These are phyloP conservation scores for Phytophthora agathidicida DNA, from an alignment of 352 stramenopile genomes.

Conservation along the genomic window DNA sequence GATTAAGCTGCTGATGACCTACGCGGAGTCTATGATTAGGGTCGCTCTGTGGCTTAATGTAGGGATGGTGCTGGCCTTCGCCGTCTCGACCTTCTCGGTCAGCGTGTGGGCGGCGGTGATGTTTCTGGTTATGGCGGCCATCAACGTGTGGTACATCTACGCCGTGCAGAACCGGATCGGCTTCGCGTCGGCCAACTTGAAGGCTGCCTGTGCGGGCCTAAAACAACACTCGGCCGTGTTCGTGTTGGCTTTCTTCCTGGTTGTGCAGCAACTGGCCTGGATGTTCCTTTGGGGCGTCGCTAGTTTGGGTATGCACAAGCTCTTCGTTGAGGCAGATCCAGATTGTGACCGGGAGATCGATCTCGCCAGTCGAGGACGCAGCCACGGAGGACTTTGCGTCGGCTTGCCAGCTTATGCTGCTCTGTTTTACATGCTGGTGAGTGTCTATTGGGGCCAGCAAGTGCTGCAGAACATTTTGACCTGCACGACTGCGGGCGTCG, in stretches of 20 bases:
- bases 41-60: slow-evolving; percentile 88
- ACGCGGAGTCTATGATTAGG: slow-evolving; percentile 76
- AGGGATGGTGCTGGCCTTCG: slow-evolving; percentile 66
- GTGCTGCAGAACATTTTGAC: slow-evolving; percentile 87
- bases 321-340: slow-evolving; percentile 72
- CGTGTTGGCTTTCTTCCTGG: slow-evolving; percentile 62
- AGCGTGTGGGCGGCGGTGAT: slow-evolving; percentile 65
- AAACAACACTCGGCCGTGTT: slow-evolving; percentile 69
- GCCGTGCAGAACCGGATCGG: slow-evolving; percentile 80
- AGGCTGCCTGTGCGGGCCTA: slow-evolving; percentile 68
- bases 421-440: slow-evolving; percentile 85
- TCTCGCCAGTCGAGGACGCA: slow-evolving; percentile 35
- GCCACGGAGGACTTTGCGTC: slow-evolving; percentile 59
- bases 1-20: slow-evolving; percentile 82
- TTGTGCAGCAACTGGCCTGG: slow-evolving; percentile 80
- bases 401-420: slow-evolving; percentile 58
- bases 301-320: slow-evolving; percentile 72
- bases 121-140: slow-evolving; percentile 59
- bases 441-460: slow-evolving; percentile 86
- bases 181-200: slow-evolving; percentile 84
- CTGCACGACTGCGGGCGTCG: slow-evolving; percentile 77
- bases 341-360: slow-evolving; percentile 56
- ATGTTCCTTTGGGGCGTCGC: slow-evolving; percentile 74
- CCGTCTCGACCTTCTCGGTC: slow-evolving; percentile 64
- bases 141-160: slow-evolving; percentile 90